Conservation (phyloP, 108 stramenopile genomes). For the Schizochytrium sp. region DNA sequence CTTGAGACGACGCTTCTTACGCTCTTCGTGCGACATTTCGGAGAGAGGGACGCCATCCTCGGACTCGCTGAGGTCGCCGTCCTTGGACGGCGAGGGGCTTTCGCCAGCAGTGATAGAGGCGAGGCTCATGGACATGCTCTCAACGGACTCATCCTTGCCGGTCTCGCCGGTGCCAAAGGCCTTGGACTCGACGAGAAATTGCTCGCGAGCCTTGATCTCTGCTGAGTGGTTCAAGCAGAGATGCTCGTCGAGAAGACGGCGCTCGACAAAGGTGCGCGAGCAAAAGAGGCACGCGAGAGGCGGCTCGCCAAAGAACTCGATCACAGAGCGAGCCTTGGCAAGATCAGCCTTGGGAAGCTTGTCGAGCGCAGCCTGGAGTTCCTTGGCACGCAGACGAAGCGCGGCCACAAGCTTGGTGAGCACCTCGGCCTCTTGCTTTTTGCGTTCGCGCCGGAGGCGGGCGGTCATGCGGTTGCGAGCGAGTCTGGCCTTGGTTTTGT, state of each 20-base stretch:
- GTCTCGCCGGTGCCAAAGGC: not conserved
- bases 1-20: not conserved
- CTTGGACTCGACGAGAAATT: not conserved
- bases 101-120: not conserved
- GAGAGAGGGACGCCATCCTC: not conserved
- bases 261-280: not conserved
- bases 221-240: not conserved
- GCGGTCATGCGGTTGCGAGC: conserved; percentile 12
- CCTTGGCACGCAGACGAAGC: not conserved
- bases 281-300: not conserved
- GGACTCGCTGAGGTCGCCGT: not conserved
- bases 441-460: not conserved
- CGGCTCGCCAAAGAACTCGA: not conserved
- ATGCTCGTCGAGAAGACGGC: not conserved
- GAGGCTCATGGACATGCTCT: not conserved
- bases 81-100: not conserved
- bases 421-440: not conserved
- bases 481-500: not conserved
- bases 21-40: not conserved
- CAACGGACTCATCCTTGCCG: not conserved
- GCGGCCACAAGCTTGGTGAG: not conserved
- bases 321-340: not conserved
- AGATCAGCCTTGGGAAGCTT: not conserved
- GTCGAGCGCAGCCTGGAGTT: not conserved
- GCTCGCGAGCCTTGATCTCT: conserved; percentile 19